Percentiles rank a stretch among this genome's conserved stretches.
Evolutionary conservation across 1,284 basidiomycete species (phyloP).

Genomic region (Vanrija humicola): DNA sequence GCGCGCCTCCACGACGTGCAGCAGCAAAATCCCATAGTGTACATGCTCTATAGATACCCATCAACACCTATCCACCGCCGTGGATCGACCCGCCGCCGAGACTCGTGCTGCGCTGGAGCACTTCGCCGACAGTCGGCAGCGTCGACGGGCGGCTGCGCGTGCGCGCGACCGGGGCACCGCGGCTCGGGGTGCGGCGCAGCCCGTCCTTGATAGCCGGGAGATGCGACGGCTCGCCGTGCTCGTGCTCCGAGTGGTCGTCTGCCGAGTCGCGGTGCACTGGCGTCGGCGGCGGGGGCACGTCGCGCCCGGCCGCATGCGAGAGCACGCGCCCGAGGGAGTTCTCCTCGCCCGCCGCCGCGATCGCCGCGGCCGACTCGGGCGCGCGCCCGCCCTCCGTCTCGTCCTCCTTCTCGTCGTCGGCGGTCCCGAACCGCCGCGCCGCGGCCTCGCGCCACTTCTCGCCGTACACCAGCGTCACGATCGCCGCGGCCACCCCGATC

Average conservation of each 20-base stretch:
- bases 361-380: constrained; percentile 1
- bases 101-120: constrained; percentile 36
- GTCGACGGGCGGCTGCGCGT: not conserved
- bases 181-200: not conserved
- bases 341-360: not conserved
- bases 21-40: too few species aligned
- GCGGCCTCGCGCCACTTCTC: constrained; percentile 34
- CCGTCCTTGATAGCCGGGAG: not conserved
- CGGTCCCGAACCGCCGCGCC: constrained; percentile 16
- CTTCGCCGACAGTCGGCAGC: constrained; percentile 25
- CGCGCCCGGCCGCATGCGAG: not conserved
- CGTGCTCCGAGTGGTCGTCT: constrained; percentile 11
- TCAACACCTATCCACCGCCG: constrained; percentile 25
- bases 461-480: constrained; percentile 26
- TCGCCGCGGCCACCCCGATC: constrained; percentile 12
- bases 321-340: not conserved
- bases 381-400: constrained; percentile 7
- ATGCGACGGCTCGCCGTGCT: constrained; percentile 20
- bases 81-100: constrained; percentile 35
- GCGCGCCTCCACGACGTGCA: too few species aligned
- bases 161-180: not conserved
- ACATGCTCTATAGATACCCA: too few species aligned
- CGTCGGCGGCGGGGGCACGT: not conserved
- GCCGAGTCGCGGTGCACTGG: not conserved
- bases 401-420: constrained; percentile 12